Evolutionary conservation across 1,284 basidiomycete genomes (phyloP), one percentile per base, ranked within the genome.

Genomic region (Ceratobasidium sp.): DNA sequence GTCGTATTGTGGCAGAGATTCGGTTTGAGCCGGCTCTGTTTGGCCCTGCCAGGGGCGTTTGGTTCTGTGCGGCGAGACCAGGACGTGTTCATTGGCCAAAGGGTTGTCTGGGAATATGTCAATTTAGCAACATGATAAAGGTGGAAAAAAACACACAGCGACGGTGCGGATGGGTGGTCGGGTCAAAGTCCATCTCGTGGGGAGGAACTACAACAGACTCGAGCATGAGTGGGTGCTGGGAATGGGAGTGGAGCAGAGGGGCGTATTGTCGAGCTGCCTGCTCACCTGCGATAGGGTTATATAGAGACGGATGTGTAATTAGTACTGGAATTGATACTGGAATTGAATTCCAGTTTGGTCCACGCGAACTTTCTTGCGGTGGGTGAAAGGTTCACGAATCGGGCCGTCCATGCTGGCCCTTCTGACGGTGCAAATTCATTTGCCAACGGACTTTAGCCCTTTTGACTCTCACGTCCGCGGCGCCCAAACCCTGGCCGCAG

Each of bases 11-110:
- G 93, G 93, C 1, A 93, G 86, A 49, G 84, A 82, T 6, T 84
- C 80, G 1, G 86, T 76, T 77, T 91, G 88, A 0, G 90, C 87
- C 0, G 90, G 84, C 80, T 97, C 95, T 0, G 90, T 90, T 82
- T 97, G 95, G 37, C 95, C 95, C 73, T 92, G 87, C 93, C 93
- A 95, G 11, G 93, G 94, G 25, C 95, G 89, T 80, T 92, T 93
- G 22, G 87, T 94, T 76, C 94, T 90, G 82, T 95, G 94, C 0
- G 94, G 93, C 49, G 94, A 95, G 43, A 95, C 92, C 44, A 97
- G 90, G 57, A 97, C 87, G 82, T 95, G 89, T 80, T 94, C 92
- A 78, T 89, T 88, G 0, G 90, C 92, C 77, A 95, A 86, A 4
- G 94, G 92, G 82, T 97, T 97, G 80, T 89, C 91, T 90, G 83